Evolutionary conservation across 495 filamentous ascomycete species (phyloP), one percentile per base, ranked within the genome.

Genomic region (Aspergillus diversus): DNA sequence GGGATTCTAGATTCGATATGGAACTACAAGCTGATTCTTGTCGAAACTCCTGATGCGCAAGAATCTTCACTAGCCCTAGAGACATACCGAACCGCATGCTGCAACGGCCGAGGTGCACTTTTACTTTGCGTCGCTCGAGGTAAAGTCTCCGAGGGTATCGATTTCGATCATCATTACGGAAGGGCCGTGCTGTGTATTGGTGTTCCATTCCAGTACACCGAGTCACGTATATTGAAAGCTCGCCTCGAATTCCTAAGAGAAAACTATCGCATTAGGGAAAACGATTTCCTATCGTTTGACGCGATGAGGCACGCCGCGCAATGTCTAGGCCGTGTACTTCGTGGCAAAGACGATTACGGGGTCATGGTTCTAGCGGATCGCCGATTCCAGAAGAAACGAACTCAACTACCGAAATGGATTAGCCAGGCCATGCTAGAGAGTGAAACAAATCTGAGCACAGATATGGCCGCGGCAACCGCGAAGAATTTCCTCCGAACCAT

Each of bases 121-220:
- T 80, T 99, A 47, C 86, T 97, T 47, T 97, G 92, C 73, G 93
- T 97, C 73, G 95, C 93, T 7, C 91, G 96, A 71, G 96, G 96
- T 11, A 99, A 99, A 73, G 96, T 99, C 3, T 92, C 88, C 3
- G 96, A 99, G 68, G 96, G 96, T 48, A 97, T 99, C 57, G 96
- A 99, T 85, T 99, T 99, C 69, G 96, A 99, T 72, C 95, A 99
- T 69, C 93, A 99, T 66, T 99, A 97, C 75, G 96, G 96, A 15
- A 91, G 96, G 61, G 95, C 94, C 1, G 96, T 99, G 80, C 71
- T 99, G 11, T 97, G 92, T 75, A 97, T 99, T 61, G 95, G 96
- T 66, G 93, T 97, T 5, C 96, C 96, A 0, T 99, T 97, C 80
- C 96, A 99, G 74, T 99, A 99, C 78, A 99, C 96, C 12, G 94